These are phyloP conservation scores for Lactarius sanguifluus DNA, from an alignment of 768 basidiomycete genomes.

Conservation along the genomic window DNA sequence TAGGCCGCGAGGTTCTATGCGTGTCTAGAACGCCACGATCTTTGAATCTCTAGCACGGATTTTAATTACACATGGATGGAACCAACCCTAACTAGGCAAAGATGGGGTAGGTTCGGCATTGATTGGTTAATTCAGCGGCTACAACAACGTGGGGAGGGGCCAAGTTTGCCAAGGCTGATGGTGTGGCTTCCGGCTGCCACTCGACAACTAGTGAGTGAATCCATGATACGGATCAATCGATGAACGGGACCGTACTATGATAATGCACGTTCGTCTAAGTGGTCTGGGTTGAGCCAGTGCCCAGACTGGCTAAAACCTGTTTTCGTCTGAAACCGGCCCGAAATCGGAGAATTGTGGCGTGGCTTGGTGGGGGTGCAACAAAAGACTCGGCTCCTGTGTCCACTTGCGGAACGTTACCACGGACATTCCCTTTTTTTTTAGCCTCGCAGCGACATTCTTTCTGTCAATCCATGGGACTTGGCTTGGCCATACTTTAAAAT, in stretches of 20 bases:
- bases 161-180: not conserved
- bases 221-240: not conserved
- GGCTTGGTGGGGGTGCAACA: not conserved
- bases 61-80: not conserved
- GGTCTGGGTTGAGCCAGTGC: not conserved
- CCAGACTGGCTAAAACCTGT: not conserved
- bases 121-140: not conserved
- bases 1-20: not conserved
- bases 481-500: conserved; percentile 36
- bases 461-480: conserved; percentile 34
- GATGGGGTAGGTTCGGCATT: not conserved
- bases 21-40: not conserved
- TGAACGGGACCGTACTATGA: not conserved
- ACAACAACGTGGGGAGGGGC: not conserved
- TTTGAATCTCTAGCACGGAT: not conserved
- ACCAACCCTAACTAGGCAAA: not conserved
- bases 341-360: conserved; percentile 14
- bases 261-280: not conserved
- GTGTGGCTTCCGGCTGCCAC: not conserved
- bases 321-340: conserved; percentile 12
- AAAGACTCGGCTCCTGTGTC: not conserved
- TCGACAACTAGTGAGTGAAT: not conserved
- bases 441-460: not conserved
- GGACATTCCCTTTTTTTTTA: not conserved
- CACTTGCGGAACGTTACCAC: not conserved